A percentile compares a stretch with the other conserved stretches of the same genome.
Evolutionary conservation across 176 grass and related monocot genomes (phyloP).

Genomic region (Aegilops speltoides): DNA sequence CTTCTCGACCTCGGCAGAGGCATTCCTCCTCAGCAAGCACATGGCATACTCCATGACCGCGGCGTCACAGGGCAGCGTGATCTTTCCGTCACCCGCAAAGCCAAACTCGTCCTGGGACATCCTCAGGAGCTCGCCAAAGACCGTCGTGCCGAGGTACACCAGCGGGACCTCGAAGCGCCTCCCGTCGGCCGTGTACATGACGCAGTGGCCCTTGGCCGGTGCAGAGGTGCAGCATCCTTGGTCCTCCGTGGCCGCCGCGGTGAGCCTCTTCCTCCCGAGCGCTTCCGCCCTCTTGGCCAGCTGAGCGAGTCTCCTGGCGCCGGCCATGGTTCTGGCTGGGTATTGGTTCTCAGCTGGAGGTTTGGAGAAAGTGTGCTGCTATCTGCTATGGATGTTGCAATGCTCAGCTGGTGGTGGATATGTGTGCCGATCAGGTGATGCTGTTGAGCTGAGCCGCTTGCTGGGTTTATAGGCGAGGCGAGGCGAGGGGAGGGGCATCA

Average conservation of each 20-base stretch:
- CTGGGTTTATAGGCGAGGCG: no score
- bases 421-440: no score
- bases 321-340: neutral
- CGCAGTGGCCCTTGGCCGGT: slow-evolving; percentile 38
- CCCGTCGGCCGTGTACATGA: slow-evolving; percentile 39
- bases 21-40: slow-evolving; percentile 33
- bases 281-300: slow-evolving; percentile 4
- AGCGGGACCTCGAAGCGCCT: slow-evolving; percentile 60
- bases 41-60: slow-evolving; percentile 49
- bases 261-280: slow-evolving; percentile 25
- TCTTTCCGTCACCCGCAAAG: slow-evolving; percentile 18
- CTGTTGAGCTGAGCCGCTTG: no score
- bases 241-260: neutral
- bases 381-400: no score
- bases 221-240: slow-evolving; percentile 1
- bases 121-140: slow-evolving; percentile 45
- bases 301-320: slow-evolving; percentile 18
- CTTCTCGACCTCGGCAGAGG: slow-evolving; percentile 47
- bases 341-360: no score
- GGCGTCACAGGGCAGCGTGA: slow-evolving; percentile 56
- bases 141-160: slow-evolving; percentile 27
- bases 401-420: no score
- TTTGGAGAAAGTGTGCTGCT: no score
- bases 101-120: slow-evolving; percentile 56
- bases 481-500: no score